Evolutionary conservation across 441 rosid species (phyloP), one percentile per base, ranked within the genome.

Genomic region (Brassica hybrid): DNA sequence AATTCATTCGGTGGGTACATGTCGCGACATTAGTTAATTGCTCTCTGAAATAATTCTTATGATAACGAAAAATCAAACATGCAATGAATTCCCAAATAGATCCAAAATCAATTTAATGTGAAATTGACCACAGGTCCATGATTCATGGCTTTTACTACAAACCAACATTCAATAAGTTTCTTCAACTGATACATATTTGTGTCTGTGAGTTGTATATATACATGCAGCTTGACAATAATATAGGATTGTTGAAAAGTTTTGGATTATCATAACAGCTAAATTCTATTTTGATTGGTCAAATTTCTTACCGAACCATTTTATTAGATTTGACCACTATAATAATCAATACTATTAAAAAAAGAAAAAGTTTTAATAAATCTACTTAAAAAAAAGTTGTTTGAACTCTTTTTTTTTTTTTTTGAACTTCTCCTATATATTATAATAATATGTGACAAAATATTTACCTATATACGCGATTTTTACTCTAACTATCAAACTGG

Each of bases 71-170:
- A 64, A 58, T 30, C 16, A 66, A 72, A 61, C 27, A 41, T 73
- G 65, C 52, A 78, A 17, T 78, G 60, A 67, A 25, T 73, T 17
- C 25, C 36, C 71, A 73, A 61, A 73, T 52, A 73, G 74, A 73
- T 78, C 78, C 74, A 79, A 78, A 79, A 62, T 2, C 43, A 67
- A 73, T 52, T 79, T n/a, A 73, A 38, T 62, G 81, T 30, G 74
- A 73, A 62, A 73, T 73, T 63, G 81, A 79, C 81, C 30, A 14
- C 34, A 79, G 19, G 52, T 73, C 81, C 82, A 73, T 79, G 66
- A 73, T 52, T 79, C 81, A 79, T 73, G 81, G 81, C 78, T 68
- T 73, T 79, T 73, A 68, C 78, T 56, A 73, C 75, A 68, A 61
- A 61, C 78, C 74, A 73, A 50, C 69, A 62, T 54, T 78, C 52